Evolutionary conservation across 495 filamentous ascomycete species (phyloP).

Genomic region (Collariella sp.): DNA sequence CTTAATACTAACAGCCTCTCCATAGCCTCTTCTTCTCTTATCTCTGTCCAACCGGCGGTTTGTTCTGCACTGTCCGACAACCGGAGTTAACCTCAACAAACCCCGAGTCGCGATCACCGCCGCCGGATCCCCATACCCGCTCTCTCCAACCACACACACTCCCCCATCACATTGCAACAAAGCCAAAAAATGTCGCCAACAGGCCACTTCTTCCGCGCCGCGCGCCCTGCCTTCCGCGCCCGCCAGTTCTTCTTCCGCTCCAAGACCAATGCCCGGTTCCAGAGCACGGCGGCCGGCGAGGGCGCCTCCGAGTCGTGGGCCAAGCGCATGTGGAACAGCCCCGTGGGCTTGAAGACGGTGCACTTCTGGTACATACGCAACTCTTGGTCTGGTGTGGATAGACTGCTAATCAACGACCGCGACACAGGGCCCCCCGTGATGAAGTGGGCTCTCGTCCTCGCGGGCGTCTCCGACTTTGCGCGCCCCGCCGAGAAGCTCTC

Average conservation of each 20-base stretch:
- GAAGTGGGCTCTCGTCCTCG: conserved; percentile 93
- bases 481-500: conserved; percentile 91
- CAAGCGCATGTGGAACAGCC: conserved; percentile 76
- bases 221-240: conserved; percentile 39
- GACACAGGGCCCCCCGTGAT: conserved; percentile 80
- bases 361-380: conserved; percentile 93
- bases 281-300: conserved; percentile 49
- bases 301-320: conserved; percentile 49
- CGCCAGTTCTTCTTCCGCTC: conserved; percentile 45
- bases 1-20: background rate
- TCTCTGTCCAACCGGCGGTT: background rate
- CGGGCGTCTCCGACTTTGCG: conserved; percentile 83
- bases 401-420: background rate
- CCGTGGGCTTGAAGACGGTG: conserved; percentile 86
- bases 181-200: conserved; percentile 25
- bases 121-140: background rate
- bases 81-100: background rate
- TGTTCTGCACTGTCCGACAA: conserved; percentile 3
- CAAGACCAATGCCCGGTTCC: conserved; percentile 52
- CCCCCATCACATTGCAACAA: background rate
- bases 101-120: background rate
- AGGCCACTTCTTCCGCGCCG: conserved; percentile 41
- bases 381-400: no score
- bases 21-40: background rate
- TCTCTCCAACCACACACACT: background rate